A percentile compares a stretch with the other conserved stretches of the same genome.
Evolutionary conservation across 2,329 filamentous ascomycete genomes (phyloP).

Genomic region (Gaeumannomyces tritici): DNA sequence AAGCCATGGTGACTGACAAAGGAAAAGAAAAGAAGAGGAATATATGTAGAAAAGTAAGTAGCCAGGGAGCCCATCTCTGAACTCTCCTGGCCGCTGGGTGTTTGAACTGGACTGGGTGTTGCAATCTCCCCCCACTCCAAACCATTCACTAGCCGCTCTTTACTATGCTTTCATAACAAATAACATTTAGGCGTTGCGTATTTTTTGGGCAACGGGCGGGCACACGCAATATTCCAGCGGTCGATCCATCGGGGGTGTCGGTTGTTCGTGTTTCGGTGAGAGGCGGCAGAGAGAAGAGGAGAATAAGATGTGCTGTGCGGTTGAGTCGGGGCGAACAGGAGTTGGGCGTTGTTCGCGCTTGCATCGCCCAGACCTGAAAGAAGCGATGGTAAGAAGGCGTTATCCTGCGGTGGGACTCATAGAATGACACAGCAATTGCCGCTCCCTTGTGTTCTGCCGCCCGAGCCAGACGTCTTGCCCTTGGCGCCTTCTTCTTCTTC

Average conservation of each 20-base stretch:
- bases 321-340: neutral
- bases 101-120: neutral
- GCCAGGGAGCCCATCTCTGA: neutral
- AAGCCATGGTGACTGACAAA: neutral
- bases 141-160: neutral
- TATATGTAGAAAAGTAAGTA: neutral
- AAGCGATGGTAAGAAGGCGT: neutral
- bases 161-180: neutral
- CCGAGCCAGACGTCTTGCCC: slow-evolving; percentile 40
- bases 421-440: slow-evolving; percentile 42
- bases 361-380: neutral
- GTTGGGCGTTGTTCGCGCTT: neutral
- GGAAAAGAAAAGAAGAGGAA: neutral
- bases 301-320: too few relatives aligned
- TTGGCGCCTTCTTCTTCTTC: slow-evolving; percentile 68
- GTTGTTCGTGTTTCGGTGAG: neutral
- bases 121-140: neutral
- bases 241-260: neutral
- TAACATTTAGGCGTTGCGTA: neutral
- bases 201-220: neutral
- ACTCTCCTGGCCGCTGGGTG: neutral
- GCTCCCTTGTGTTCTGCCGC: slow-evolving; percentile 29
- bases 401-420: slow-evolving; percentile 19
- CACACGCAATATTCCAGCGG: neutral
- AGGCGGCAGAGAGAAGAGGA: neutral